These are phyloP conservation scores for Byssoonygena ceratinophila DNA, from an alignment of 2,329 filamentous ascomycete species.

Conservation along the genomic window DNA sequence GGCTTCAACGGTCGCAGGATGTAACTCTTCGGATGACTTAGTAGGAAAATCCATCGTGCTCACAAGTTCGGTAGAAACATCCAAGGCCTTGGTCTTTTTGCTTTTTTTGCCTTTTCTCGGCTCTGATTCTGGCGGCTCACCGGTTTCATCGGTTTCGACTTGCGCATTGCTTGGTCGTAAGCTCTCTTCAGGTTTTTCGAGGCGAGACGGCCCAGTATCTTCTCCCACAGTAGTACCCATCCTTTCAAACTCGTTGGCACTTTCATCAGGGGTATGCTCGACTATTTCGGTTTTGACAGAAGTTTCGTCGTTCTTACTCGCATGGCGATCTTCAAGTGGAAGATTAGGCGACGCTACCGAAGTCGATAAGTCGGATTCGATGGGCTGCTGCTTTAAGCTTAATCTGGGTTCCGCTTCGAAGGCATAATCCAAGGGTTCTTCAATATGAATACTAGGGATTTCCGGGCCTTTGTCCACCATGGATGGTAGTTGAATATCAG, in stretches of 20 bases:
- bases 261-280: not conserved
- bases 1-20: not conserved
- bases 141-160: too few relatives aligned
- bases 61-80: not conserved
- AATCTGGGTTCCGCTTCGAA: not conserved
- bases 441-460: not conserved
- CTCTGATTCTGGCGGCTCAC: conserved; percentile 1
- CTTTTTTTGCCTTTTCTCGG: not conserved
- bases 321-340: not conserved
- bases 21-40: not conserved
- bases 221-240: not conserved
- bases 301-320: not conserved
- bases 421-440: not conserved
- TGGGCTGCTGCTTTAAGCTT: not conserved
- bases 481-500: not conserved
- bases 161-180: not conserved
- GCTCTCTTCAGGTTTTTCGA: not conserved
- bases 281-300: not conserved
- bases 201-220: not conserved
- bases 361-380: not conserved
- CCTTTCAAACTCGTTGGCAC: not conserved
- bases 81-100: not conserved
- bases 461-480: not conserved
- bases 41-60: not conserved
- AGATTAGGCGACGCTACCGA: not conserved